These are phyloP conservation scores for Penicillium sp. DNA, from an alignment of 2,329 filamentous ascomycete species.

Conservation along the genomic window DNA sequence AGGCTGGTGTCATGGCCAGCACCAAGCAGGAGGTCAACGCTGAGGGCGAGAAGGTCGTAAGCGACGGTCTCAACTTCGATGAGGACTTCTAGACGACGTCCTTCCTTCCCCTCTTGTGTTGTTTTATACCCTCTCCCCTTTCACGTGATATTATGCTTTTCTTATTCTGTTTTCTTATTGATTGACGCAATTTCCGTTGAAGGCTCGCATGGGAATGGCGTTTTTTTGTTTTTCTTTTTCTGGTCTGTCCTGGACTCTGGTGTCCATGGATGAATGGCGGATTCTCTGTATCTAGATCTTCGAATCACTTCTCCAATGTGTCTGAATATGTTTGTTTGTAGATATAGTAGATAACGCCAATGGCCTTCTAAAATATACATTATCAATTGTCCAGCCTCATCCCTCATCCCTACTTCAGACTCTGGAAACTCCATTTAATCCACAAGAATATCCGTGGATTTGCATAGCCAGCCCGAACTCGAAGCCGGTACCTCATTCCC, in stretches of 20 bases:
- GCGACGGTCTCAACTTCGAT: slow-evolving; percentile 79
- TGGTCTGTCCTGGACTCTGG: slow-evolving; percentile 16
- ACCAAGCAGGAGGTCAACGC: slow-evolving; percentile 66
- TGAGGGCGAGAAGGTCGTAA: slow-evolving; percentile 46
- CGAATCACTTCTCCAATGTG: slow-evolving; percentile 20
- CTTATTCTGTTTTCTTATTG: slow-evolving; percentile 26
- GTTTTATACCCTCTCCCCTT: slow-evolving; percentile 28
- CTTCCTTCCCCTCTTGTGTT: slow-evolving; percentile 14
- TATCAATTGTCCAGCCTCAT: not conserved
- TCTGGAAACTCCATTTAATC: not conserved
- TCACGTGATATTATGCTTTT: slow-evolving; percentile 30
- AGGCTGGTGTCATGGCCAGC: slow-evolving; percentile 96
- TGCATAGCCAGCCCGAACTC: not conserved
- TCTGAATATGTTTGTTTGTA: not conserved
- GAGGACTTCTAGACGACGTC: slow-evolving; percentile 79
- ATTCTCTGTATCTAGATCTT: slow-evolving; percentile 26
- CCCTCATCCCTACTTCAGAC: not conserved
- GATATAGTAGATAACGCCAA: not conserved
- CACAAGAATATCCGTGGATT: not conserved
- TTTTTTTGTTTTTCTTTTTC: slow-evolving; percentile 23
- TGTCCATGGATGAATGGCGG: slow-evolving; percentile 24
- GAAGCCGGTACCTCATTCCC: not conserved
- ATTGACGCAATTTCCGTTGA: slow-evolving; percentile 30
- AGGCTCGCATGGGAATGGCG: slow-evolving; percentile 39
- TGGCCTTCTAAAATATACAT: not conserved